phyloP scores from a whole-genome alignment of 129 eudicot species.

The Lactuca saligna region DNA sequence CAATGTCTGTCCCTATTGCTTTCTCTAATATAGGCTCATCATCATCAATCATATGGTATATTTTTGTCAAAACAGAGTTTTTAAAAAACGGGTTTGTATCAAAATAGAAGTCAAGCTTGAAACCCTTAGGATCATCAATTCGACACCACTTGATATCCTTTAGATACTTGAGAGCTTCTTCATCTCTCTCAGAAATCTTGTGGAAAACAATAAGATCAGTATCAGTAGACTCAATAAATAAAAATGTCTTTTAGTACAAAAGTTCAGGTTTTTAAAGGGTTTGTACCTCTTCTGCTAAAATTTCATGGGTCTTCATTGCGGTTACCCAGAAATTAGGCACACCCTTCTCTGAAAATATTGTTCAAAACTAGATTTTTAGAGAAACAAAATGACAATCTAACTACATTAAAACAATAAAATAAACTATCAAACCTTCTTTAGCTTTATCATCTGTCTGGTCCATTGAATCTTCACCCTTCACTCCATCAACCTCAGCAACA shows the following conservation, averaged over 20 bases:
- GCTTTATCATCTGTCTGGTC: constrained; percentile 44
- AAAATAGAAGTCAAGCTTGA: constrained; percentile 79
- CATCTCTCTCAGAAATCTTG: constrained; percentile 81
- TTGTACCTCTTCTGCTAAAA: constrained; percentile 74
- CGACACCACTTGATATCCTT: constrained; percentile 81
- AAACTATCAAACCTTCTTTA: constrained; percentile 36
- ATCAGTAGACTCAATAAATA: background rate
- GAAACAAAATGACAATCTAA: no score
- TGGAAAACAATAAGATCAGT: background rate
- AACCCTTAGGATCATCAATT: constrained; percentile 77
- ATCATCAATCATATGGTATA: constrained; percentile 85
- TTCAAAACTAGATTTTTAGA: background rate
- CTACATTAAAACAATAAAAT: background rate
- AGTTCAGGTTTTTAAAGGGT: background rate
- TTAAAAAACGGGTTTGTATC: constrained; percentile 70
- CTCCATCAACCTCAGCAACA: constrained; percentile 65
- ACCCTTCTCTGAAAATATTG: constrained; percentile 60
- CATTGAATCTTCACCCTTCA: constrained; percentile 34
- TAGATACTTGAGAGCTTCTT: constrained; percentile 73
- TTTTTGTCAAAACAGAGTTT: constrained; percentile 64
- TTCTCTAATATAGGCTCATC: constrained; percentile 89
- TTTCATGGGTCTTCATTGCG: constrained; percentile 74
- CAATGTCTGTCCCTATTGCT: constrained; percentile 82
- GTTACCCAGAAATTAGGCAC: constrained; percentile 82
- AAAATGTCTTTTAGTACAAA: background rate